Percentiles rank a stretch among this genome's conserved stretches.
Conservation (phyloP, 805 yeast species). For the Metschnikowia drakensbergensis region DNA sequence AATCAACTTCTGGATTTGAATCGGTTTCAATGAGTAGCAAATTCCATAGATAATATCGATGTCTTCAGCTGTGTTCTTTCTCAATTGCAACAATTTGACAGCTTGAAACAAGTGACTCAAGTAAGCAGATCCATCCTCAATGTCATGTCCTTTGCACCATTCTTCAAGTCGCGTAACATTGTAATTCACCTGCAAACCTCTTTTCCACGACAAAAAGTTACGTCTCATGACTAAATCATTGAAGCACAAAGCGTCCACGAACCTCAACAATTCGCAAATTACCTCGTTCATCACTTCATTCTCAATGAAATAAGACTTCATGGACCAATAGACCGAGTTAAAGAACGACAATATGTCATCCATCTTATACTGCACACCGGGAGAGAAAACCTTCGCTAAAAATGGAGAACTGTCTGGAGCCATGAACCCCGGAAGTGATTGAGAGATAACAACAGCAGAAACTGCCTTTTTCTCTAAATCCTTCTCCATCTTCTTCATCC, state of each 20-base stretch:
- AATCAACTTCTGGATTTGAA: constrained; percentile 91
- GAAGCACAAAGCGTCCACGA: constrained; percentile 90
- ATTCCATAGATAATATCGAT: constrained; percentile 90
- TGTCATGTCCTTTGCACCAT: constrained; percentile 94
- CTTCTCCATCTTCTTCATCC: constrained; percentile 94
- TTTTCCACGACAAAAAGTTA: constrained; percentile 93
- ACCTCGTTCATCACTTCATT: constrained; percentile 80
- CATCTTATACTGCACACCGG: constrained; percentile 76
- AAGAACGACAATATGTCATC: constrained; percentile 88
- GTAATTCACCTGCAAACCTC: constrained; percentile 94
- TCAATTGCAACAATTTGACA: constrained; percentile 85
- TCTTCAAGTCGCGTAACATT: constrained; percentile 95
- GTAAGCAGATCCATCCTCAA: constrained; percentile 81
- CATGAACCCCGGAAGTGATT: constrained; percentile 92
- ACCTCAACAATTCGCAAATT: constrained; percentile 73
- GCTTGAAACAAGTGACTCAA: constrained; percentile 88
- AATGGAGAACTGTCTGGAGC: constrained; percentile 81
- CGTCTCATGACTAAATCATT: constrained; percentile 94
- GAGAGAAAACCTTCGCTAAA: constrained; percentile 75
- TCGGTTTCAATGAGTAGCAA: constrained; percentile 89
- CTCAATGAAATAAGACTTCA: constrained; percentile 88
- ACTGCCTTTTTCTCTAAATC: constrained; percentile 86
- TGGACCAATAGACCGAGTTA: constrained; percentile 87
- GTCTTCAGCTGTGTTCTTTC: constrained; percentile 85
- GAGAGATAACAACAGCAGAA: constrained; percentile 92